Percentiles rank a stretch among this genome's conserved stretches.
phyloP scores from a whole-genome alignment of 2,329 filamentous ascomycete species.

The Zalaria obscura region DNA sequence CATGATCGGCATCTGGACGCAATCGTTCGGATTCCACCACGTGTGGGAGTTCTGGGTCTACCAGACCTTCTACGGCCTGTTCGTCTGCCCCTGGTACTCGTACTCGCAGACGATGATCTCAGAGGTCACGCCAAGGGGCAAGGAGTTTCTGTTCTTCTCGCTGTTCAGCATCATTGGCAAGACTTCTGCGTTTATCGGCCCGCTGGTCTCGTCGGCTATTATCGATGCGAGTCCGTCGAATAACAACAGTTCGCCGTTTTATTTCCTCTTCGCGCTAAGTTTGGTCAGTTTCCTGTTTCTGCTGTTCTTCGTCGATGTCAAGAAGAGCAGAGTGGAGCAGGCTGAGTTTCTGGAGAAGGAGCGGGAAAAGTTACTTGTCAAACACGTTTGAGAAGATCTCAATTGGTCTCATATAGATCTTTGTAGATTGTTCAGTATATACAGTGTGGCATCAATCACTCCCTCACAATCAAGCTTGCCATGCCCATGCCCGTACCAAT shows the following conservation, averaged over 20 bases:
- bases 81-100: slow-evolving; percentile 57
- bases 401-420: not conserved
- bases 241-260: slow-evolving; percentile 48
- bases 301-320: slow-evolving; percentile 43
- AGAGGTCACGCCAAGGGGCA: slow-evolving; percentile 52
- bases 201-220: slow-evolving; percentile 54
- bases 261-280: slow-evolving; percentile 48
- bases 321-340: slow-evolving; percentile 47
- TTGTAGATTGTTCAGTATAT: not conserved
- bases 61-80: slow-evolving; percentile 46
- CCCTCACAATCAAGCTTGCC: slow-evolving; percentile 36
- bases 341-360: slow-evolving; percentile 35
- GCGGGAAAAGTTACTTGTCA: not conserved
- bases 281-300: slow-evolving; percentile 40
- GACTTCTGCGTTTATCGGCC: slow-evolving; percentile 53
- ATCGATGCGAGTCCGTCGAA: slow-evolving; percentile 47
- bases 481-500: slow-evolving; percentile 39
- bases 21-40: slow-evolving; percentile 37
- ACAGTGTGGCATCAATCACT: slow-evolving; percentile 13
- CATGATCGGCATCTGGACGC: slow-evolving; percentile 44
- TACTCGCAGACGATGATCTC: slow-evolving; percentile 60
- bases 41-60: slow-evolving; percentile 38
- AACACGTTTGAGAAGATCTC: too few species aligned
- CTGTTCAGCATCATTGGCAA: slow-evolving; percentile 57
- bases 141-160: slow-evolving; percentile 58